A percentile compares a stretch with the other conserved stretches of the same genome.
phyloP scores from a whole-genome alignment of 2,329 filamentous ascomycete genomes.

The Biscogniauxia mediterranea region DNA sequence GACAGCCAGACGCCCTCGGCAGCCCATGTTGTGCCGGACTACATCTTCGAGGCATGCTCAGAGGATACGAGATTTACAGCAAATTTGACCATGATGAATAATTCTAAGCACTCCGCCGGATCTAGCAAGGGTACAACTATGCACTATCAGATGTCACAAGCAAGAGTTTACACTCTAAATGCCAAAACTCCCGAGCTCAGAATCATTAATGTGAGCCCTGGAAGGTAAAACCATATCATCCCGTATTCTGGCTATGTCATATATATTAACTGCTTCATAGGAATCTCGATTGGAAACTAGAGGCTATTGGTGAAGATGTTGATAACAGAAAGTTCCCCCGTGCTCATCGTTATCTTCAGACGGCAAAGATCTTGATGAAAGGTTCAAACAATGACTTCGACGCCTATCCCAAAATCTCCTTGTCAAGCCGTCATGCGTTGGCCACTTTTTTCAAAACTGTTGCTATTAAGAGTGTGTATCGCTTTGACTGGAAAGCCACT shows the following conservation, averaged over 20 bases:
- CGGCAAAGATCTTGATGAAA: slow-evolving; percentile 21
- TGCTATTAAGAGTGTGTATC: slow-evolving; percentile 34
- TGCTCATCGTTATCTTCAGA: slow-evolving; percentile 24
- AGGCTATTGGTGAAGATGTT: slow-evolving; percentile 28
- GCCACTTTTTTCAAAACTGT: slow-evolving; percentile 29
- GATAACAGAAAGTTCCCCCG: slow-evolving; percentile 20
- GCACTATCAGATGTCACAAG: slow-evolving; percentile 8
- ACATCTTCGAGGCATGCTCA: slow-evolving; percentile 22
- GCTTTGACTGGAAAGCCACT: slow-evolving; percentile 30
- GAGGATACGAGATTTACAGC: slow-evolving; percentile 17
- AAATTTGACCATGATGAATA: slow-evolving; percentile 10
- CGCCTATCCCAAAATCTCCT: slow-evolving; percentile 28
- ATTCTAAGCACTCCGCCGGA: background rate
- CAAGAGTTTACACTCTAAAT: slow-evolving; percentile 11
- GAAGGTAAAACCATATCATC: slow-evolving; percentile 26
- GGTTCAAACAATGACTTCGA: slow-evolving; percentile 11
- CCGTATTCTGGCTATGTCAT: background rate
- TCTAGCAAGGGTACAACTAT: background rate
- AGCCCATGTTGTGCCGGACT: slow-evolving; percentile 21
- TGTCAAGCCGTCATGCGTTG: slow-evolving; percentile 14
- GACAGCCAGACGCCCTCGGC: slow-evolving; percentile 15
- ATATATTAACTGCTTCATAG: slow-evolving; percentile 25
- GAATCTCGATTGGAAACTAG: slow-evolving; percentile 38
- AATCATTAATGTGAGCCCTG: slow-evolving; percentile 32
- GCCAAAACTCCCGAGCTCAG: slow-evolving; percentile 21